These are phyloP conservation scores for Buddleja alternifolia DNA, from an alignment of 257 asterid species.

Conservation along the genomic window DNA sequence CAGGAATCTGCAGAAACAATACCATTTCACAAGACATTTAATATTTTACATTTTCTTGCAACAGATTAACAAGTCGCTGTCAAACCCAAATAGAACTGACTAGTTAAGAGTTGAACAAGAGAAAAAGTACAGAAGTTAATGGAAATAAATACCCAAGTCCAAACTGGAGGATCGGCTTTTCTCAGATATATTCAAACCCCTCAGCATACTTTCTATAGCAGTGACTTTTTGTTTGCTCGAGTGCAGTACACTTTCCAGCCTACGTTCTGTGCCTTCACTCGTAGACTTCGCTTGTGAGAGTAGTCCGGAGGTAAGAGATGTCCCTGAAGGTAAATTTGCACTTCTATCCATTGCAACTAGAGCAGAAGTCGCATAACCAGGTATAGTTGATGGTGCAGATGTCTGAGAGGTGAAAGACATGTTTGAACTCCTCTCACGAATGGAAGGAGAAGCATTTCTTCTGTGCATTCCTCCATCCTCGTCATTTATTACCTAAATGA, in stretches of 20 bases:
- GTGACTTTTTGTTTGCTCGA: conserved; percentile 97
- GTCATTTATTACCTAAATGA: conserved; percentile 77
- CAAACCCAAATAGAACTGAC: not conserved
- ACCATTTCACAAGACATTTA: conserved; percentile 8
- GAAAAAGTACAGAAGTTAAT: conserved; percentile 29
- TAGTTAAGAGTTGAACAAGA: conserved; percentile 12
- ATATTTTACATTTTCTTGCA: not conserved
- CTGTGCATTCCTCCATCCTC: conserved; percentile 98
- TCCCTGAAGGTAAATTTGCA: conserved; percentile 68
- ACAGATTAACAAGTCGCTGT: conserved; percentile 13
- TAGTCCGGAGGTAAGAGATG: conserved; percentile 72
- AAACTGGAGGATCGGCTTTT: conserved; percentile 88
- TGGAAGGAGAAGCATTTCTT: conserved; percentile 94
- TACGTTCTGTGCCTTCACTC: conserved; percentile 75
- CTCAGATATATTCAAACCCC: conserved; percentile 84
- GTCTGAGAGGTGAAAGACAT: conserved; percentile 62
- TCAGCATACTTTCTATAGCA: conserved; percentile 97
- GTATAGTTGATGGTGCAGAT: conserved; percentile 64
- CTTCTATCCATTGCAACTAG: conserved; percentile 96
- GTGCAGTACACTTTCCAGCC: conserved; percentile 94
- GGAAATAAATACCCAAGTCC: conserved; percentile 84
- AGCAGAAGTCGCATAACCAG: conserved; percentile 98
- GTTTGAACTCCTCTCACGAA: conserved; percentile 84
- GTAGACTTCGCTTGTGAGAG: conserved; percentile 77
- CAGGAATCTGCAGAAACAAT: not conserved